Evolutionary conservation across 768 basidiomycete species (phyloP), one percentile per base, ranked within the genome.

Genomic region (Leccinum fibrillosum): DNA sequence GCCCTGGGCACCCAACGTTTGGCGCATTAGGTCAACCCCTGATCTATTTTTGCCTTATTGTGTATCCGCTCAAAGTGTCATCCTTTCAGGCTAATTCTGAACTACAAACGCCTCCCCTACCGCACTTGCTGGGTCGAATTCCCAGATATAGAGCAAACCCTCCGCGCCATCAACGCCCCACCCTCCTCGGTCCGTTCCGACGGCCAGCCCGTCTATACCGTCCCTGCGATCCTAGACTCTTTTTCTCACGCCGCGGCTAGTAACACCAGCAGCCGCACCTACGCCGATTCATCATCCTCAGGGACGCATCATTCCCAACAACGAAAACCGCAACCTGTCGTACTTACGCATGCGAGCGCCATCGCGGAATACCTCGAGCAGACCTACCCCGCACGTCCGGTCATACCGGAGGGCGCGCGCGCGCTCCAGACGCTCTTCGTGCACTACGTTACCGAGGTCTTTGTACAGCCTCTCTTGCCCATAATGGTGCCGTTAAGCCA

Each of bases 1-100:
- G 54, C 80, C 88, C n/a, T 90, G 88, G 88, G 84, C 85, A 53
- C 89, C 89, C 28, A 88, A 87, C 61, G 75, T 86, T 28, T 90
- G 88, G 88, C 78, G 86, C 47, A 80, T 90, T 61, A 76, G 89
- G 87, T 85, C 53, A 32, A 75, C 12, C 15, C 25, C 32, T 55
- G 15, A 13, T 37, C 42, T 19, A 11, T 60, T 12, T 37, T n/a
- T 30, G 26, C 17, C 25, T 8, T 12, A 23, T 49, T 55, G 12
- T 9, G 39, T 13, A 32, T 28, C 10, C 17, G 26, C 32, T 47
- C 30, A n/a, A 56, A 17, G 47, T 54, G 21, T 4, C 57, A 35
- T 51, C 50, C 1, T 47, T 44, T n/a, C 45, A 89, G 88, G 49
- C 82, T 89, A 52, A 83, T 89, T 47, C 75, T 91, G n/a, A 91